phyloP scores from a whole-genome alignment of 176 grass and related monocot species.

The Tillandsia fasciculata region DNA sequence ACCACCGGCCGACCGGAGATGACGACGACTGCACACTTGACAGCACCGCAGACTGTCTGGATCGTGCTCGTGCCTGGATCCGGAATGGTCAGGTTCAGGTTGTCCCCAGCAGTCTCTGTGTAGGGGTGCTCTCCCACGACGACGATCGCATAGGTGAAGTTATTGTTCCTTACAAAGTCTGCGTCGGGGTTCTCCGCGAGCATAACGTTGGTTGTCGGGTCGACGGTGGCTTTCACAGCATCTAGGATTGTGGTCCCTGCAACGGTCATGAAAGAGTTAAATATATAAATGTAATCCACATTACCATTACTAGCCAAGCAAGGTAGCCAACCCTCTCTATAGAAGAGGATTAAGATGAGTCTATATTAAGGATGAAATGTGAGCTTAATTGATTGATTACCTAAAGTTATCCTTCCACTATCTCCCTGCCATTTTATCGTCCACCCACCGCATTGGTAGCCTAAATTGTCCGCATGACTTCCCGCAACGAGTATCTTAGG shows the following conservation, averaged over 20 bases:
- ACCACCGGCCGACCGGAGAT: slow-evolving; percentile 85
- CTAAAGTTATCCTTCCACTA: slow-evolving; percentile 43
- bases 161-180: slow-evolving; percentile 46
- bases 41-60: slow-evolving; percentile 45
- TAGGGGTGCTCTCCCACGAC: slow-evolving; percentile 83
- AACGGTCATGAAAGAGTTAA: not conserved
- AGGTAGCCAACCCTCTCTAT: not conserved
- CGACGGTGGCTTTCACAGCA: slow-evolving; percentile 59
- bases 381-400: not conserved
- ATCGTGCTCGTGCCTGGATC: slow-evolving; percentile 75
- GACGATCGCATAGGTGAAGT: slow-evolving; percentile 81
- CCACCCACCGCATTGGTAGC: slow-evolving; percentile 98
- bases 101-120: slow-evolving; percentile 75
- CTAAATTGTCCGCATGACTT: slow-evolving; percentile 81
- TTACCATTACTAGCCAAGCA: not conserved
- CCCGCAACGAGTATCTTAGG: slow-evolving; percentile 84
- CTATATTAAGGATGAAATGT: not conserved
- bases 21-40: slow-evolving; percentile 54
- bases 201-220: slow-evolving; percentile 58
- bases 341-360: too few species aligned
- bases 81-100: slow-evolving; percentile 83
- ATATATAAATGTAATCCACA: not conserved
- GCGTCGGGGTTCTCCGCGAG: slow-evolving; percentile 77
- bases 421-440: slow-evolving; percentile 87
- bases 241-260: slow-evolving; percentile 83